Conservation (phyloP, 176 grass and related monocot species). For the Aegilops longissima region DNA sequence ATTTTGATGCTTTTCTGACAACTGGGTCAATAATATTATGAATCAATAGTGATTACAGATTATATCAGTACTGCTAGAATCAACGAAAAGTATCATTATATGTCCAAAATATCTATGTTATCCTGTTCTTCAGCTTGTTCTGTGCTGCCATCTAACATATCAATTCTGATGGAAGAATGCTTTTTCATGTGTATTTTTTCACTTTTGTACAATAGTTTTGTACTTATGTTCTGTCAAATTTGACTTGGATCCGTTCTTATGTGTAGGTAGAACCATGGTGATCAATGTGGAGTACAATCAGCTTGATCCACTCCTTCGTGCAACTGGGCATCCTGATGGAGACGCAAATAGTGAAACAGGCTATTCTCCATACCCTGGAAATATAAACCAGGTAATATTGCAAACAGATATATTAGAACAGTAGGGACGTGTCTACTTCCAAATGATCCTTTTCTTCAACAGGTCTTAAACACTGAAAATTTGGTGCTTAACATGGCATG, state of each 20-base stretch:
- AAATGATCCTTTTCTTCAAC: background rate
- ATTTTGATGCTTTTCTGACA: background rate
- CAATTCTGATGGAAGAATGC: background rate
- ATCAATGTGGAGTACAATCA: constrained; percentile 99
- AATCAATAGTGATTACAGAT: background rate
- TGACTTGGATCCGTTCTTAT: constrained; percentile 24
- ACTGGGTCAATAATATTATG: background rate
- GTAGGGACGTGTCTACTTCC: background rate
- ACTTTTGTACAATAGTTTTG: background rate
- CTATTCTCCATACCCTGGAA: constrained; percentile 93
- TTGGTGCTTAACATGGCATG: background rate
- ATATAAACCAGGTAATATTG: constrained; percentile 92
- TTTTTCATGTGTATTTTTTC: background rate
- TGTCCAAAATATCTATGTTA: background rate
- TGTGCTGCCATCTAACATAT: background rate
- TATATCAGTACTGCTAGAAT: background rate
- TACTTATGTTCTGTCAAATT: background rate
- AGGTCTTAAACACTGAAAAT: constrained; percentile 4
- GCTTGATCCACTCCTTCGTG: constrained; percentile 89
- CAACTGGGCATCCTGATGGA: constrained; percentile 90
- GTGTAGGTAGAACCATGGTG: constrained; percentile 82
- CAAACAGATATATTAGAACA: background rate
- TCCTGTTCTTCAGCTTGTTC: background rate
- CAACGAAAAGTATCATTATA: background rate
- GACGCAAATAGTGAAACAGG: constrained; percentile 86